Evolutionary conservation across 1,284 basidiomycete species (phyloP).

Genomic region (Ustilago nuda): DNA sequence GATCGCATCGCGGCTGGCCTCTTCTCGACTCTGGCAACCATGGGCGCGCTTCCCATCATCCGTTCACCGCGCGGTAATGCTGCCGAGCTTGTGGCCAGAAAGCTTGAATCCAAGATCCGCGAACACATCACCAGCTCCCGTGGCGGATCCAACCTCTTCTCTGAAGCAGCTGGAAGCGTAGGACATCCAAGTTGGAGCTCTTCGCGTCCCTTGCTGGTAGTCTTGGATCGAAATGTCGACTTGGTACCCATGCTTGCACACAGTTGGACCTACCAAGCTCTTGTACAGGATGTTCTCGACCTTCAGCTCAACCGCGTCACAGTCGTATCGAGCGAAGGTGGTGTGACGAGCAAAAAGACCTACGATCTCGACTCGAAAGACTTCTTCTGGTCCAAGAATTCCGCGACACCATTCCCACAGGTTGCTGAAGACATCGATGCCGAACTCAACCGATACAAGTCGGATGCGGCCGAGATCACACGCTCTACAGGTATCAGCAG

Average conservation of each 20-base stretch:
- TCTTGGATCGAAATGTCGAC: slow-evolving; percentile 95
- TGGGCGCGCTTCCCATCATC: slow-evolving; percentile 93
- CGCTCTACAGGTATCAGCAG: slow-evolving; percentile 95
- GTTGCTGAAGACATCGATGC: slow-evolving; percentile 97
- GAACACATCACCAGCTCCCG: slow-evolving; percentile 85
- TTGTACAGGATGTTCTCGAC: slow-evolving; percentile 96
- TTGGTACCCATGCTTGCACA: slow-evolving; percentile 94
- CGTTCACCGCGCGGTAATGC: slow-evolving; percentile 94
- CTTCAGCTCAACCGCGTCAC: slow-evolving; percentile 97
- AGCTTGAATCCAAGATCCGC: slow-evolving; percentile 89
- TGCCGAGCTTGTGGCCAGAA: slow-evolving; percentile 97
- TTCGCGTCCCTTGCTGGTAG: slow-evolving; percentile 76
- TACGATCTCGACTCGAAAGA: slow-evolving; percentile 98
- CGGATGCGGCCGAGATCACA: slow-evolving; percentile 96
- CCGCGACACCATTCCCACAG: slow-evolving; percentile 94
- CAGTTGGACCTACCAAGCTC: slow-evolving; percentile 99
- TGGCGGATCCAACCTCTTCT: slow-evolving; percentile 67
- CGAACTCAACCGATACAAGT: slow-evolving; percentile 92
- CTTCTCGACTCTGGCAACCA: slow-evolving; percentile 91
- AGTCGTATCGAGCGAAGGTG: slow-evolving; percentile 71
- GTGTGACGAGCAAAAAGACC: slow-evolving; percentile 52
- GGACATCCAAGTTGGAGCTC: slow-evolving; percentile 39
- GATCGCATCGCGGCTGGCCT: slow-evolving; percentile 91
- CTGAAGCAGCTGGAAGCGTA: slow-evolving; percentile 40
- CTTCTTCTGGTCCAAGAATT: slow-evolving; percentile 99